Evolutionary conservation across 2,329 filamentous ascomycete genomes (phyloP).

Genomic region (Sporothrix humicola): DNA sequence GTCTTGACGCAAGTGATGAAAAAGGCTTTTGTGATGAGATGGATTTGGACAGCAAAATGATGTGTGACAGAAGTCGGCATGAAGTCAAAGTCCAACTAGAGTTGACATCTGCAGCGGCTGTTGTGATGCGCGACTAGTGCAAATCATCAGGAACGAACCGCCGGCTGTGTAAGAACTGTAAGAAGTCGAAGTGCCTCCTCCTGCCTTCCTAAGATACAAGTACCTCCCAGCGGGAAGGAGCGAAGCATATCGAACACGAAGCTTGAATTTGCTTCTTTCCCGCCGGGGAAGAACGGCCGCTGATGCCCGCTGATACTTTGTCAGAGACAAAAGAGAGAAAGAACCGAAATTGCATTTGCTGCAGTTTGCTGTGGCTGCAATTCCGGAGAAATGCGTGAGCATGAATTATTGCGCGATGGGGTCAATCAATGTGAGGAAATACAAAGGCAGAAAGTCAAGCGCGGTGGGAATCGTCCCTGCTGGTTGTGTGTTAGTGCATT

Average conservation of each 20-base stretch:
- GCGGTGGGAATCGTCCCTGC: neutral
- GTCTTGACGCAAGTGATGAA: too few species aligned
- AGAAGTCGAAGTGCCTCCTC: neutral
- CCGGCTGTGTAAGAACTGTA: neutral
- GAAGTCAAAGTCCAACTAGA: neutral
- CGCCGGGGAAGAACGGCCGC: neutral
- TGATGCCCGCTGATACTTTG: neutral
- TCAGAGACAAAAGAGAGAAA: neutral
- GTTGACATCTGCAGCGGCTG: neutral
- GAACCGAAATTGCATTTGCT: neutral
- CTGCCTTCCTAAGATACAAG: neutral
- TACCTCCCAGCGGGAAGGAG: neutral
- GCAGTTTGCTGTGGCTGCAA: neutral
- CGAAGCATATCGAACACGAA: neutral
- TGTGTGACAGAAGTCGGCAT: neutral
- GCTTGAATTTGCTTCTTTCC: neutral
- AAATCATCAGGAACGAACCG: neutral
- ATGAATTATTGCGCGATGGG: neutral
- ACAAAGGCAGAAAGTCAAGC: constrained; percentile 7
- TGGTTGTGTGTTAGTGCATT: neutral
- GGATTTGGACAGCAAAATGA: neutral
- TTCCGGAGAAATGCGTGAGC: constrained; percentile 15
- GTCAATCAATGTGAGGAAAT: constrained; percentile 16
- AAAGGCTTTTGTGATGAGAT: neutral
- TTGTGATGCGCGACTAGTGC: constrained; percentile 13